A percentile compares a stretch with the other conserved stretches of the same genome.
Evolutionary conservation across 345 rosid genomes (phyloP).

Genomic region (Syzygium grande): DNA sequence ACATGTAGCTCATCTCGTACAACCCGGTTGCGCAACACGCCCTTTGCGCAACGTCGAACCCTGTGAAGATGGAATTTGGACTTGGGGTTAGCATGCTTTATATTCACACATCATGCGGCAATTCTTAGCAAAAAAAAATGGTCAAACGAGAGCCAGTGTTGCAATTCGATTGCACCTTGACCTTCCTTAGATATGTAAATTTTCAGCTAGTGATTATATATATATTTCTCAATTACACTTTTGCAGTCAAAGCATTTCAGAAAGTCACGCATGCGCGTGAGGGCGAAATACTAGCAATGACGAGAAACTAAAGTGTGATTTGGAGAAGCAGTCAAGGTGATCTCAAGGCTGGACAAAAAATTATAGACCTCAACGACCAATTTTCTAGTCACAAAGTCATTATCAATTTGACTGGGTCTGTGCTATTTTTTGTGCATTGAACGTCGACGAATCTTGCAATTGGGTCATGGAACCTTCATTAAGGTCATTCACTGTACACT

Average conservation of each 20-base stretch:
- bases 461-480: neutral
- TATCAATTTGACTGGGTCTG: neutral
- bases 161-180: neutral
- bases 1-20: slow-evolving; percentile 45
- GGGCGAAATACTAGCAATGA: neutral
- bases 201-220: neutral
- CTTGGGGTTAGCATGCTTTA: neutral
- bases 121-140: neutral
- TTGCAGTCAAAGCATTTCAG: neutral
- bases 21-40: slow-evolving; percentile 62
- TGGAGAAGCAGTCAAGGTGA: neutral
- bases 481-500: neutral
- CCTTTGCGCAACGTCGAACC: slow-evolving; percentile 20
- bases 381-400: neutral
- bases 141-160: neutral
- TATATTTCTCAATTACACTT: neutral
- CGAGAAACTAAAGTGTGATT: neutral
- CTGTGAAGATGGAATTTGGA: slow-evolving; percentile 11
- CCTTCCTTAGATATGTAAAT: neutral
- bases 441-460: neutral
- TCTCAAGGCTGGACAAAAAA: neutral
- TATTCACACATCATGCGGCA: neutral
- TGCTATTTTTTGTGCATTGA: neutral
- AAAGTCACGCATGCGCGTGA: neutral
- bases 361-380: neutral